A percentile compares a stretch with the other conserved stretches of the same genome.
These are phyloP conservation scores for Vigna unguiculata DNA, from an alignment of 306 rosid genomes.

Conservation along the genomic window DNA sequence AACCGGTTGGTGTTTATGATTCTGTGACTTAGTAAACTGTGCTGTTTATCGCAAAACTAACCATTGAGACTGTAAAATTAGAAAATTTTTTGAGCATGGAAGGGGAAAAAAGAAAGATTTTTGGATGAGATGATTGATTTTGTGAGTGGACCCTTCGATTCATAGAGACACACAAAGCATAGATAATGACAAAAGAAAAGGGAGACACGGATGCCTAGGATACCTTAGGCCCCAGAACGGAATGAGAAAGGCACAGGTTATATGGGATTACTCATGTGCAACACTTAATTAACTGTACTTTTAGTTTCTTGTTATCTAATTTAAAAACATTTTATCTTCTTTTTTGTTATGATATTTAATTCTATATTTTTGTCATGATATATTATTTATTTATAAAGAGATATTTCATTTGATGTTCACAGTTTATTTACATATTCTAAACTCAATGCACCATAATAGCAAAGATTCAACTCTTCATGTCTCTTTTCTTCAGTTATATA, in stretches of 20 bases:
- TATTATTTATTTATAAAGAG: too few relatives aligned
- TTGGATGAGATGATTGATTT: neutral
- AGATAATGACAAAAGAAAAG: constrained; percentile 18
- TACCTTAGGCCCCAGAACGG: constrained; percentile 38
- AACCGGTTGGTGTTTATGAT: neutral
- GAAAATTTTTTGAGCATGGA: neutral
- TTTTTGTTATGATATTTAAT: too few relatives aligned
- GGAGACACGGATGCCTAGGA: constrained; percentile 46
- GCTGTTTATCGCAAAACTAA: neutral
- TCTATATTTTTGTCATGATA: too few relatives aligned
- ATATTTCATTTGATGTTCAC: too few relatives aligned
- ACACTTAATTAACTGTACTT: neutral
- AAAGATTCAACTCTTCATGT: too few relatives aligned
- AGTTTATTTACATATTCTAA: too few relatives aligned
- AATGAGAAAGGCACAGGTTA: constrained; percentile 10
- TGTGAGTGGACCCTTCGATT: constrained; percentile 32
- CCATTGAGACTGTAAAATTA: neutral
- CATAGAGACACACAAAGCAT: constrained; percentile 25
- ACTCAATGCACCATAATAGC: too few relatives aligned
- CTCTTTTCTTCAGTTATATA: too few relatives aligned
- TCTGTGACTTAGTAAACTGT: neutral
- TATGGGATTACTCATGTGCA: neutral
- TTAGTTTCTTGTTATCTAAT: neutral
- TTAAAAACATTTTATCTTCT: neutral
- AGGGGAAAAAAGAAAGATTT: neutral